phyloP scores from a whole-genome alignment of 2,329 filamentous ascomycete genomes.

The Colletotrichum sansevieriae region DNA sequence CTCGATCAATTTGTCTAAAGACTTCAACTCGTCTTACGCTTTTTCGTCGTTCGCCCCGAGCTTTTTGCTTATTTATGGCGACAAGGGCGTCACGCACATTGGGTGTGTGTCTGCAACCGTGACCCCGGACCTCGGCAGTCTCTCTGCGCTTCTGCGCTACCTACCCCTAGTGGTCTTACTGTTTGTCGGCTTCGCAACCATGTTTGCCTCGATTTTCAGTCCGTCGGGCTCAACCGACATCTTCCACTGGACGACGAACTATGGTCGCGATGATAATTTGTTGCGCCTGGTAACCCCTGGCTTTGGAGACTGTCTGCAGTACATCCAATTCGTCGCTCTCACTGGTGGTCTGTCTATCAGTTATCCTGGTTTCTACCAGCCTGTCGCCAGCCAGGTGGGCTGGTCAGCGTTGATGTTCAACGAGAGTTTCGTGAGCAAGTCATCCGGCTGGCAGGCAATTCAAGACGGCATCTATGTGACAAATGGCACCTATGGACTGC shows the following conservation, averaged over 20 bases:
- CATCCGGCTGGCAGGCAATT: constrained; percentile 74
- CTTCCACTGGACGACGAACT: constrained; percentile 98
- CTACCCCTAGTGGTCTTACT: constrained; percentile 84
- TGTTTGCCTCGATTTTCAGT: constrained; percentile 87
- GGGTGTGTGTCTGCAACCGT: constrained; percentile 86
- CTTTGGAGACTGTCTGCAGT: constrained; percentile 96
- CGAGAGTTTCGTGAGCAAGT: constrained; percentile 82
- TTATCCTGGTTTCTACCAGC: constrained; percentile 96
- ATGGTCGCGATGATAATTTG: constrained; percentile 92
- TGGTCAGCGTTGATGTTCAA: constrained; percentile 97
- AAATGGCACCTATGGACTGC: constrained; percentile 83
- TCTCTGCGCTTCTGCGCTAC: constrained; percentile 79
- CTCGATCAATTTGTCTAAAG: constrained; percentile 79
- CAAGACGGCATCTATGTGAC: constrained; percentile 89
- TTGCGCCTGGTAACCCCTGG: constrained; percentile 93
- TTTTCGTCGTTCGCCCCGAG: constrained; percentile 86
- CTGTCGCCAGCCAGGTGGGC: constrained; percentile 85
- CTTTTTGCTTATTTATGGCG: constrained; percentile 81
- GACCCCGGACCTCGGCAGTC: constrained; percentile 82
- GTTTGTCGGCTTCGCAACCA: constrained; percentile 83
- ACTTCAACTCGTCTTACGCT: constrained; percentile 85
- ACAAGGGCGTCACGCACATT: constrained; percentile 71
- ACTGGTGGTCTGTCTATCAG: constrained; percentile 88
- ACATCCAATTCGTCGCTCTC: constrained; percentile 92
- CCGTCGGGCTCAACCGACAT: constrained; percentile 93